Base-by-base conservation (phyloP, 2,329 filamentous ascomycete genomes). In the Alternaria sp. region DNA sequence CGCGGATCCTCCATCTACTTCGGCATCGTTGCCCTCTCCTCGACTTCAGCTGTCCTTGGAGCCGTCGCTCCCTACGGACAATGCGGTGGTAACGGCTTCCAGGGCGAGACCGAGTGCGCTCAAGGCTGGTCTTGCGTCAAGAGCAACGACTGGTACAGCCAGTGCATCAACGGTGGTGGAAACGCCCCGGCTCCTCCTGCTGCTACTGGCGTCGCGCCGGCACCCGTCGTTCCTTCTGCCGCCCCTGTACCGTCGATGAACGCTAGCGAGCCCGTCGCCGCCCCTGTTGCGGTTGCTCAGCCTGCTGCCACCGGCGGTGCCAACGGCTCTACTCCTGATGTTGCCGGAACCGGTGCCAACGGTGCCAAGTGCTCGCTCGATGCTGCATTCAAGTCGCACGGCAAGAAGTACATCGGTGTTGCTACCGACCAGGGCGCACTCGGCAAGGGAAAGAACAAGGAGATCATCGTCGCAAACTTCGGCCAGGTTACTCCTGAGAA, bases 401-500 rank as follows among this genome's bases (percentile, higher is more conserved):
- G 89, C 63, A 91, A 91, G 80, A 81, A 85, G 65, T 92, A 91
- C 79, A 86, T 85, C 57, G 90, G 89, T 65, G 84, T 84, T 14
- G 82, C 81, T 56, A 81, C 85, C 2, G 88, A 91, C 70, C 81
- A 85, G 70, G 80, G 79, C 62, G 82, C 80, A 11, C 82, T 91
- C 4, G 80, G 73, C 34, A 73, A 79, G 10, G 82, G 80, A 56
- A 80, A 83, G 65, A 86, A 84, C 60, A 82, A 82, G n/a, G 81
- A 82, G 59, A 83, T 89, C 70, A 86, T 91, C 75, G 83, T 84
- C 63, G 79, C 81, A 54, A 81, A 89, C 75, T 91, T 90, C 63
- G 88, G 88, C 20, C 85, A 87, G 74, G 81, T 91, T 22, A 90
- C 89, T 0, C 84, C 86, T 2, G 89, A 91, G 81, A 91, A 92